These are phyloP conservation scores for Rhododendron kiyosumense DNA, from an alignment of 148 eudicot genomes.

Conservation along the genomic window DNA sequence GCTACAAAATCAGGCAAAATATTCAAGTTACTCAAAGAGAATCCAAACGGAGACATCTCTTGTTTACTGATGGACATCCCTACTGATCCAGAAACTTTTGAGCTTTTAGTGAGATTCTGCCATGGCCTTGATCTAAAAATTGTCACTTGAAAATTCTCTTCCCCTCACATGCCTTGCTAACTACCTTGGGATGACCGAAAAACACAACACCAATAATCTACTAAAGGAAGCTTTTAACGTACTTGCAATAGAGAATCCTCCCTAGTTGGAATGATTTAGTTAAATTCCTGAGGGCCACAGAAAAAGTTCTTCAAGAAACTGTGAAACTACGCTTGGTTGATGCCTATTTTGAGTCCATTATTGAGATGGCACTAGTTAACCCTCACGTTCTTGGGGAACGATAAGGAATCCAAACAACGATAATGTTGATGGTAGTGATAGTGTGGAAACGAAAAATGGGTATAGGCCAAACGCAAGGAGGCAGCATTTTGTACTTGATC, in stretches of 20 bases:
- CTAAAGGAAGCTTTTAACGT: conserved; percentile 25
- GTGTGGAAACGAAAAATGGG: conserved; percentile 6
- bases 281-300: conserved; percentile 26
- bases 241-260: conserved; percentile 38
- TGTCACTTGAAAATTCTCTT: conserved; percentile 46
- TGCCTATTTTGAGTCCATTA: conserved; percentile 33
- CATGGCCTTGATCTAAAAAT: conserved; percentile 43
- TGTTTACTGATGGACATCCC: conserved; percentile 29
- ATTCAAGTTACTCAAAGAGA: conserved; percentile 32
- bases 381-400: conserved; percentile 52
- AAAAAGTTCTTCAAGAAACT: conserved; percentile 19
- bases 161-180: conserved; percentile 47
- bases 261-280: conserved; percentile 58
- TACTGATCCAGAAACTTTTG: conserved; percentile 41
- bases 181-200: conserved; percentile 58
- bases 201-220: conserved; percentile 50
- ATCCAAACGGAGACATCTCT: conserved; percentile 44
- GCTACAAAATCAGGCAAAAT: conserved; percentile 28
- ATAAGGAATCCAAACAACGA: conserved; percentile 7
- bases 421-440: conserved; percentile 18
- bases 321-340: conserved; percentile 34
- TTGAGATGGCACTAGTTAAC: conserved; percentile 32
- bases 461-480: conserved; percentile 39
- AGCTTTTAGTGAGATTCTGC: conserved; percentile 60
- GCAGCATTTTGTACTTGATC: conserved; percentile 38